These are phyloP conservation scores for Coniochaeta sp. DNA, from an alignment of 2,329 filamentous ascomycete genomes.

Conservation along the genomic window DNA sequence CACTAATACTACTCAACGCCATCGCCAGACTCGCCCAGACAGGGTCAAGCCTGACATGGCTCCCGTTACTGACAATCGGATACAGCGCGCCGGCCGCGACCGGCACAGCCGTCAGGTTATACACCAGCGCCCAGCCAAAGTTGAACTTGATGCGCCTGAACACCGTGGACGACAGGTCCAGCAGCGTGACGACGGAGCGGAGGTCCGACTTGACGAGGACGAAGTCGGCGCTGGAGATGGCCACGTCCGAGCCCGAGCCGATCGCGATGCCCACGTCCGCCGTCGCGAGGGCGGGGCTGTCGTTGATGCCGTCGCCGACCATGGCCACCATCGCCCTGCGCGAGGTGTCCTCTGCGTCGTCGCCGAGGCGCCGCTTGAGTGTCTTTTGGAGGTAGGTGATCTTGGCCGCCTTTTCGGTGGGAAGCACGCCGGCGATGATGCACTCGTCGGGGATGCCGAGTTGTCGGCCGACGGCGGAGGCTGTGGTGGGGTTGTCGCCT, in stretches of 20 bases:
- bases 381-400: conserved; percentile 55
- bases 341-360: conserved; percentile 14
- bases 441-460: conserved; percentile 67
- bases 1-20: conserved; percentile 86
- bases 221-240: conserved; percentile 73
- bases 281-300: conserved; percentile 71
- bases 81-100: conserved; percentile 77
- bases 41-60: conserved; percentile 60
- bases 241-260: conserved; percentile 75
- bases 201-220: conserved; percentile 66
- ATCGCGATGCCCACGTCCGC: conserved; percentile 82
- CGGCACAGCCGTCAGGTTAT: conserved; percentile 72
- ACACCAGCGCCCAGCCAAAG: conserved; percentile 77
- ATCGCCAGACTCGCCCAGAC: conserved; percentile 89
- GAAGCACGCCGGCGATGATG: conserved; percentile 81
- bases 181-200: conserved; percentile 61
- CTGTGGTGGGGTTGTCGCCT: conserved; percentile 83
- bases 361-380: conserved; percentile 25
- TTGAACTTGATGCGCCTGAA: conserved; percentile 77
- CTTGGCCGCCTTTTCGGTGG: conserved; percentile 71
- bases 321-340: conserved; percentile 60
- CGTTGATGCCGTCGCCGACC: conserved; percentile 86
- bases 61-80: conserved; percentile 36
- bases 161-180: conserved; percentile 62
- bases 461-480: conserved; percentile 65